Conservation (phyloP, 352 stramenopile genomes). For the Phytophthora nicotianae region DNA sequence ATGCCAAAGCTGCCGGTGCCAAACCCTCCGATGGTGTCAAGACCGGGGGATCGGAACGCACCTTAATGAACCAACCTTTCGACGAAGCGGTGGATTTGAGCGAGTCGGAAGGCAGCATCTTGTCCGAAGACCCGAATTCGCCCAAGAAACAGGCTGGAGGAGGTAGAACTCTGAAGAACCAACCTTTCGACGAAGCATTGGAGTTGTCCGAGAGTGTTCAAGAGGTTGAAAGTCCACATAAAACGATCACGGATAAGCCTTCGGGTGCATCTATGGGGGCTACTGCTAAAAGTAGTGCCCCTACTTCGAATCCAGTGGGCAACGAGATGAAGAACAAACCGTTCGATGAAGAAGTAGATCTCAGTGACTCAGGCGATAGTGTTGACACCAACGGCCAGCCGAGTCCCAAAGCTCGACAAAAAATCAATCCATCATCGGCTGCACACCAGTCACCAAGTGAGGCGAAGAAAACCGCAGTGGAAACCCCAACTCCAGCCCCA, state of each 20-base stretch:
- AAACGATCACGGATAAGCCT: slow-evolving; percentile 29
- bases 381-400: slow-evolving; percentile 82
- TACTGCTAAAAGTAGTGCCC: slow-evolving; percentile 7
- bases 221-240: slow-evolving; percentile 70
- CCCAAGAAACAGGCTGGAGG: slow-evolving; percentile 52
- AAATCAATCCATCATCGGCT: slow-evolving; percentile 18
- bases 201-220: slow-evolving; percentile 83
- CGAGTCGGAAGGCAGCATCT: slow-evolving; percentile 72
- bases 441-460: slow-evolving; percentile 22
- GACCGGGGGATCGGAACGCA: slow-evolving; percentile 46
- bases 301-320: slow-evolving; percentile 9
- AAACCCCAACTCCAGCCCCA: slow-evolving; percentile 10
- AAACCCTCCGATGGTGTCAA: slow-evolving; percentile 17
- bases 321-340: slow-evolving; percentile 83
- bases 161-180: slow-evolving; percentile 60
- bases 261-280: background rate
- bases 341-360: slow-evolving; percentile 87
- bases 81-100: slow-evolving; percentile 89
- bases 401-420: slow-evolving; percentile 47
- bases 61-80: slow-evolving; percentile 82
- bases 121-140: slow-evolving; percentile 57
- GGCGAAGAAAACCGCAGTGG: slow-evolving; percentile 16
- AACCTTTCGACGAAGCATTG: slow-evolving; percentile 83
- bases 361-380: slow-evolving; percentile 87
- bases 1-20: slow-evolving; percentile 18